phyloP scores from a whole-genome alignment of 108 stramenopile genomes.

The Stephanodiscus triporus region DNA sequence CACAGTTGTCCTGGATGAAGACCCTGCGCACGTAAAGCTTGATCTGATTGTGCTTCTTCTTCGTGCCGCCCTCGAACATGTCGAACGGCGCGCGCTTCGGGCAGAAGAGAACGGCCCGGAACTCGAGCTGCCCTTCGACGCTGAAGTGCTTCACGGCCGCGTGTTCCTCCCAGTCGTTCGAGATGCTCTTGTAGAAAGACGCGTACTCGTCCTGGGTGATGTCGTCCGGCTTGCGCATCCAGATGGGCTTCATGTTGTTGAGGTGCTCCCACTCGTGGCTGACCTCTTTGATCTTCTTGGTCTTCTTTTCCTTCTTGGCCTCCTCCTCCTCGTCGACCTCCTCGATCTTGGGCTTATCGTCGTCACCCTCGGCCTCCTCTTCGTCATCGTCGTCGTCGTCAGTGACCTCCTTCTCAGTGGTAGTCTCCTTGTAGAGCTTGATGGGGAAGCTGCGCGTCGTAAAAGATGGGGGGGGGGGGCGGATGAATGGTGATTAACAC shows the following conservation, averaged over 20 bases:
- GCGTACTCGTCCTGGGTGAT: conserved; percentile 99
- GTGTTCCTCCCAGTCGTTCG: conserved; percentile 99
- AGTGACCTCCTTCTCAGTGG: conserved; percentile 99
- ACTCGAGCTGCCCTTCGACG: conserved; percentile 99
- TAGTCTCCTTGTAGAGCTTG: conserved; percentile 99
- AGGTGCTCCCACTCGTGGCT: conserved; percentile 99
- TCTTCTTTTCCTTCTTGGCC: conserved; percentile 97
- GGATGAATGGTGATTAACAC: not conserved
- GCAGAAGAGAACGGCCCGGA: conserved; percentile 97
- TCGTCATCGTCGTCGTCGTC: conserved; percentile 98
- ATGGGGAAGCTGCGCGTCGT: conserved; percentile 85
- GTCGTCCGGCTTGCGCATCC: conserved; percentile 99
- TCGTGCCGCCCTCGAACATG: conserved; percentile 99
- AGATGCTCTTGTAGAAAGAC: conserved; percentile 99
- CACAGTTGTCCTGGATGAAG: conserved; percentile 99
- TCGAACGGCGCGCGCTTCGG: conserved; percentile 99
- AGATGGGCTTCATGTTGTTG: conserved; percentile 99
- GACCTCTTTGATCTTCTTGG: conserved; percentile 99
- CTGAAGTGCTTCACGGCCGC: conserved; percentile 99
- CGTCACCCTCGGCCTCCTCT: conserved; percentile 93
- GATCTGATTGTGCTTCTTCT: conserved; percentile 99
- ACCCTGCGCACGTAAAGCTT: conserved; percentile 99
- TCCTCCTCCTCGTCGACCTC: conserved; percentile 98
- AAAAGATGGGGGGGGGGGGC: not conserved
- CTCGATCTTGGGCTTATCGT: conserved; percentile 94